Conservation (phyloP, 345 rosid species). For the Salix exigua region DNA sequence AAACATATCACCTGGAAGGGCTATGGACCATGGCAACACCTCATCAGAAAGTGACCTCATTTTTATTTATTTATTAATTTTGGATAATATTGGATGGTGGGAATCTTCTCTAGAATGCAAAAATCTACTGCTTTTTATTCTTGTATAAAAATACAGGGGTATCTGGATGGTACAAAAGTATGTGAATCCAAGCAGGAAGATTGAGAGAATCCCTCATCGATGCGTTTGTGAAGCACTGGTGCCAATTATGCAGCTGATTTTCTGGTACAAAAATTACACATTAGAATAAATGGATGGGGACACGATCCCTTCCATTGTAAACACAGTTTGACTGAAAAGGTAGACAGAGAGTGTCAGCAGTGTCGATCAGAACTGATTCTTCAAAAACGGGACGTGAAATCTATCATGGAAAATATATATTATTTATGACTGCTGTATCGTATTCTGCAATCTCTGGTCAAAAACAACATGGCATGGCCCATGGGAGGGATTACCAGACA, state of each 20-base stretch:
- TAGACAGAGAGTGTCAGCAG: constrained; percentile 18
- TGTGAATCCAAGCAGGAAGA: neutral
- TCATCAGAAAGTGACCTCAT: constrained; percentile 14
- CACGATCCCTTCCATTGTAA: constrained; percentile 9
- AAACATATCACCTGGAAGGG: constrained; percentile 10
- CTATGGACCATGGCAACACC: constrained; percentile 2
- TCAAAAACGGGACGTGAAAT: neutral
- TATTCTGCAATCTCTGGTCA: neutral
- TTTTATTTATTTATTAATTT: neutral
- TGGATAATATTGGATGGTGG: neutral
- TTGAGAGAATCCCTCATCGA: neutral
- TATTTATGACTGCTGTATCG: neutral
- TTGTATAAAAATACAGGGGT: neutral
- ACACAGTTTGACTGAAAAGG: constrained; percentile 16
- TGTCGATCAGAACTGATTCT: neutral
- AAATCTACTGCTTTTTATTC: neutral
- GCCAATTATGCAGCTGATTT: constrained; percentile 17
- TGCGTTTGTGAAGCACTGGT: constrained; percentile 13
- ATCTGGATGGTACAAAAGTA: neutral
- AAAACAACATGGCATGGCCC: neutral
- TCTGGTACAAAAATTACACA: constrained; percentile 8
- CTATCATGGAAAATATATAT: neutral
- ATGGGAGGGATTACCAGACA: neutral
- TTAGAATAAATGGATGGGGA: constrained; percentile 25
- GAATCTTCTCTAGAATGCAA: neutral